These are phyloP conservation scores for Mycena sanguinolenta DNA, from an alignment of 768 basidiomycete species.

Conservation along the genomic window DNA sequence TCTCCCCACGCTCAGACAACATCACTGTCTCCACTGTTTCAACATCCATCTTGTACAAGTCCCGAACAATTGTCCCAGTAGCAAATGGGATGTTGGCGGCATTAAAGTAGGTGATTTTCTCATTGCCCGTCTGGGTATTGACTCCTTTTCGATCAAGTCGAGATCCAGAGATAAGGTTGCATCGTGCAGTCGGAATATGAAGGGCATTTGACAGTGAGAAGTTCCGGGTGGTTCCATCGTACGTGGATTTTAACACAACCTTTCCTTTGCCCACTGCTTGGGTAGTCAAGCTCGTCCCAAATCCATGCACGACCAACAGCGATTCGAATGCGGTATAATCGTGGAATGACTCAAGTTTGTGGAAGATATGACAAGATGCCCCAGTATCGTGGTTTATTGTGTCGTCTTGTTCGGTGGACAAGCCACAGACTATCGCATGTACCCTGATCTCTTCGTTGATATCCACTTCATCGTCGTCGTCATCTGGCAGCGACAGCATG, in stretches of 20 bases:
- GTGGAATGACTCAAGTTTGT: constrained; percentile 9
- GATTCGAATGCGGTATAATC: constrained; percentile 17
- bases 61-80: no score
- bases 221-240: no score
- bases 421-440: background rate
- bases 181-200: constrained; percentile 21
- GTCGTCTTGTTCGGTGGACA: background rate
- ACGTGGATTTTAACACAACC: constrained; percentile 8
- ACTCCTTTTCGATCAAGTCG: constrained; percentile 30
- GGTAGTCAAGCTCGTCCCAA: constrained; percentile 19
- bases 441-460: constrained; percentile 15
- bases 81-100: background rate
- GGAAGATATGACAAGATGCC: constrained; percentile 32
- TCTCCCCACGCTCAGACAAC: no score
- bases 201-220: no score
- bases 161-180: constrained; percentile 33
- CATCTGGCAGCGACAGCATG: background rate
- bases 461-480: constrained; percentile 11
- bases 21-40: no score
- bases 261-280: constrained; percentile 31
- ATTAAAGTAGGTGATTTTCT: constrained; percentile 22
- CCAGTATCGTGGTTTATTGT: constrained; percentile 31
- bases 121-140: constrained; percentile 15
- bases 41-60: no score
- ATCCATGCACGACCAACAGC: constrained; percentile 19